Base-by-base conservation (phyloP, 208 protist species). In the Vickermania spadyakhi region DNA sequence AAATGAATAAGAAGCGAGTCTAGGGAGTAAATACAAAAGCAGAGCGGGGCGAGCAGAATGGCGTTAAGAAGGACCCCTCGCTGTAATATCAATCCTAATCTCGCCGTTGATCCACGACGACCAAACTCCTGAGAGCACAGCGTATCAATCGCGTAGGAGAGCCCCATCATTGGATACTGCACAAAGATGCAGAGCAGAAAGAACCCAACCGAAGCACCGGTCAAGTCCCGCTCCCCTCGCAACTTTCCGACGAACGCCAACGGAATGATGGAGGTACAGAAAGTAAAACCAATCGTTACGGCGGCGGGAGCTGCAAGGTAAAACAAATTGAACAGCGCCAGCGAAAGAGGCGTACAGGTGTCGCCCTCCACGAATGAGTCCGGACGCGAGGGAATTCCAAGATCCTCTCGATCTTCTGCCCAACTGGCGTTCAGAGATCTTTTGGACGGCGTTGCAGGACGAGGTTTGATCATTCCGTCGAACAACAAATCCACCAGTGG, bases 41-140 rank as follows among this genome's bases (percentile, higher is more conserved):
- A 88, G 36, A 77, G 57, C 21, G 86, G 86, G 0, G 77, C 22
- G 28, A 89, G 64, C 1, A 93, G 61, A 28, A 84, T 58, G 14
- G 80, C 27, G 68, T 86, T 90, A 72, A 93, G 79, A 52, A 89
- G 45, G 14, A 86, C 70, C 29, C 82, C 81, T 4, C 86, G 79
- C 72, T 93, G 86, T 52, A 93, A 68, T 28, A 90, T 65, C 21
- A 90, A 62, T 1, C 86, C 86, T 59, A 88, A 70, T 50, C 84
- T 75, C 1, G 75, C 68, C 60, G 81, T 93, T 49, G 77, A 58
- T 0, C 66, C 72, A 45, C 87, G 73, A 26, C 86, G 77, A 52
- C 86, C 86, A 62, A 82, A 90, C 75, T 86, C 82, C 59, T 93
- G 86, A 2, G 86, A 89, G 73, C 79, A 87, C 2, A 93, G 72